Evolutionary conservation across 768 basidiomycete species (phyloP).

Genomic region (Strobilomyces dryophilus): DNA sequence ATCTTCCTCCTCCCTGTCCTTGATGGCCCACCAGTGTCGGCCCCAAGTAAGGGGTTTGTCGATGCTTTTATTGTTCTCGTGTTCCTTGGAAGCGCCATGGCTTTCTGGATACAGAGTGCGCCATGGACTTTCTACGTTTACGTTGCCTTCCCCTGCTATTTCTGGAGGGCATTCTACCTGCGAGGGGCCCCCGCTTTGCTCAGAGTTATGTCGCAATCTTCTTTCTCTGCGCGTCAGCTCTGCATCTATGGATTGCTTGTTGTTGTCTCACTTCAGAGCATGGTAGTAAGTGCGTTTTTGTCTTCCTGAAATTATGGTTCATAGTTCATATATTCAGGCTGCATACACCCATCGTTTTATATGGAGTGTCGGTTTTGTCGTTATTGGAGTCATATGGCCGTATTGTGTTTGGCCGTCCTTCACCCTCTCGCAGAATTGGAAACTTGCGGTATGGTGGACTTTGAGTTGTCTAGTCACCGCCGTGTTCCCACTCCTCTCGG

Average conservation of each 20-base stretch:
- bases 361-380: slow-evolving; percentile 64
- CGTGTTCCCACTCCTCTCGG: slow-evolving; percentile 67
- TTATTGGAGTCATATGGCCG: slow-evolving; percentile 68
- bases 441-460: slow-evolving; percentile 40
- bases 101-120: slow-evolving; percentile 60
- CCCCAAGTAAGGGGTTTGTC: not conserved
- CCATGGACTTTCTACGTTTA: slow-evolving; percentile 77
- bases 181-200: slow-evolving; percentile 19
- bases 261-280: slow-evolving; percentile 49
- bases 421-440: slow-evolving; percentile 24
- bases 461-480: slow-evolving; percentile 49
- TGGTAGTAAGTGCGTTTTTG: slow-evolving; percentile 56
- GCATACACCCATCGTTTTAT: slow-evolving; percentile 70
- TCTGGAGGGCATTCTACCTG: slow-evolving; percentile 60
- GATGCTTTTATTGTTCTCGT: slow-evolving; percentile 28
- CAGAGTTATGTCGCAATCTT: slow-evolving; percentile 13
- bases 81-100: slow-evolving; percentile 37
- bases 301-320: not conserved
- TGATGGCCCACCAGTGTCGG: slow-evolving; percentile 13
- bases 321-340: slow-evolving; percentile 34
- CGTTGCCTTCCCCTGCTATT: slow-evolving; percentile 69
- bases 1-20: slow-evolving; percentile 50
- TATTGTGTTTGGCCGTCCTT: slow-evolving; percentile 43
- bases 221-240: slow-evolving; percentile 21
- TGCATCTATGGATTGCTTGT: slow-evolving; percentile 32